These are phyloP conservation scores for Candida dendrica DNA, from an alignment of 805 yeast genomes.

Conservation along the genomic window DNA sequence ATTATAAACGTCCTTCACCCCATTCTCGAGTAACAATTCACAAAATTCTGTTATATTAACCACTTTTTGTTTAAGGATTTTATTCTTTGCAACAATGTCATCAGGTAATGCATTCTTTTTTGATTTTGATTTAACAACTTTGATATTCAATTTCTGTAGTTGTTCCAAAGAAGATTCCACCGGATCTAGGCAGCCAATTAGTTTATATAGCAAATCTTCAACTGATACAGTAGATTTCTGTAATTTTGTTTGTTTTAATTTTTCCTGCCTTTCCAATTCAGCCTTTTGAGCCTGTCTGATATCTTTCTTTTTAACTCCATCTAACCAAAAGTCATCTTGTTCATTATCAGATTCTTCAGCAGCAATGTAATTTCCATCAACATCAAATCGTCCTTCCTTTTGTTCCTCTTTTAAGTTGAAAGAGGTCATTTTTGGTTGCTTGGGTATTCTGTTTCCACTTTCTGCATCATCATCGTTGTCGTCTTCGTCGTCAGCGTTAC, in stretches of 20 bases:
- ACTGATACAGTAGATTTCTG: conserved; percentile 8
- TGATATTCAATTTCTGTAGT: conserved; percentile 32
- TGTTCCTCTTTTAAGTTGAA: conserved; percentile 53
- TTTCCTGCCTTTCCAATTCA: conserved; percentile 16
- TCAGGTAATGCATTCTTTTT: conserved; percentile 8
- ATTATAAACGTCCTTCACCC: conserved; percentile 41
- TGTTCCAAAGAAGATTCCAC: conserved; percentile 58
- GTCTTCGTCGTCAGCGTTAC: conserved; percentile 8
- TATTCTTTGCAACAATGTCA: conserved; percentile 11
- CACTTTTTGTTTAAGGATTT: conserved; percentile 22
- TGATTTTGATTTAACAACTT: conserved; percentile 11
- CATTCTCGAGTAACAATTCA: conserved; percentile 36
- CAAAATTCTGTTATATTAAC: conserved; percentile 40
- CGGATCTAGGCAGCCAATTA: conserved; percentile 44
- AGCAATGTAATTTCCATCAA: conserved; percentile 48
- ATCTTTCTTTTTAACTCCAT: conserved; percentile 27
- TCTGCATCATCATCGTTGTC: conserved; percentile 12
- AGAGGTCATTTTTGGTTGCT: conserved; percentile 46
- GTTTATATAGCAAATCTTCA: conserved; percentile 18
- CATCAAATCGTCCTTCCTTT: conserved; percentile 54
- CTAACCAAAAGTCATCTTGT: conserved; percentile 34
- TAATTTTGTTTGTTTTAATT: conserved; percentile 15
- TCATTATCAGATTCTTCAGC: conserved; percentile 23
- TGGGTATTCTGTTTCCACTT: conserved; percentile 6
- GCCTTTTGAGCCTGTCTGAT: conserved; percentile 30